phyloP scores from a whole-genome alignment of 768 basidiomycete genomes.

The Tylopilus felleus region DNA sequence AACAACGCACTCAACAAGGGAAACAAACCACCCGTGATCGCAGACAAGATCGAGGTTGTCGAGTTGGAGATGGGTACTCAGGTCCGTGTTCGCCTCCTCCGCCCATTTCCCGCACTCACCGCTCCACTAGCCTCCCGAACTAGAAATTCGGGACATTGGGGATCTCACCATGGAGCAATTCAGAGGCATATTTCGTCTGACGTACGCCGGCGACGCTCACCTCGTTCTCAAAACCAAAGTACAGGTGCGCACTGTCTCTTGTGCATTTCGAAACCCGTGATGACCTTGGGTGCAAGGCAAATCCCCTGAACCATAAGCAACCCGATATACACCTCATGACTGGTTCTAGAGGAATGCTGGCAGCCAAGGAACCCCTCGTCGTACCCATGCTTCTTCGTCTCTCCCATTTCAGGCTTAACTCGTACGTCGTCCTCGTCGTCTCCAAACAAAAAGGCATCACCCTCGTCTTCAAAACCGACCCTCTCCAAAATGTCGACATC shows the following conservation, averaged over 20 bases:
- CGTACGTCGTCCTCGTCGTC: constrained; percentile 96
- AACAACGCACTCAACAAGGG: constrained; percentile 97
- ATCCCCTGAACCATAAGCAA: constrained; percentile 90
- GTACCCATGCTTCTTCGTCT: constrained; percentile 98
- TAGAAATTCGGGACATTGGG: constrained; percentile 96
- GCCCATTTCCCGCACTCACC: not conserved
- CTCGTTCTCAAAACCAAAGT: constrained; percentile 86
- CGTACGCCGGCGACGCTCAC: constrained; percentile 92
- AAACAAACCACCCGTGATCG: constrained; percentile 95
- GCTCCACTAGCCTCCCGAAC: constrained; percentile 79
- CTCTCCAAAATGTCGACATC: constrained; percentile 95
- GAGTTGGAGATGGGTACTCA: constrained; percentile 99
- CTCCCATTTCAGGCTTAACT: constrained; percentile 90
- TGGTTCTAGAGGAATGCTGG: constrained; percentile 83
- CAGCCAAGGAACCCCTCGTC: constrained; percentile 91
- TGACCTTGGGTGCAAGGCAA: constrained; percentile 56
- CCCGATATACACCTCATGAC: constrained; percentile 86
- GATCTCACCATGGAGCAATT: constrained; percentile 95
- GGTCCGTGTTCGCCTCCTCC: constrained; percentile 41
- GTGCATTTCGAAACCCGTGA: not conserved
- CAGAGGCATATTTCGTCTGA: constrained; percentile 92
- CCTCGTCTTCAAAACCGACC: constrained; percentile 99
- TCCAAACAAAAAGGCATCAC: constrained; percentile 98
- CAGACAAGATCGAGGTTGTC: constrained; percentile 95
- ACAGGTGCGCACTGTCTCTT: constrained; percentile 54